Evolutionary conservation across 371 early-diverging fungal species (phyloP), one percentile per base, ranked within the genome.

Genomic region (Actinomucor elegans): DNA sequence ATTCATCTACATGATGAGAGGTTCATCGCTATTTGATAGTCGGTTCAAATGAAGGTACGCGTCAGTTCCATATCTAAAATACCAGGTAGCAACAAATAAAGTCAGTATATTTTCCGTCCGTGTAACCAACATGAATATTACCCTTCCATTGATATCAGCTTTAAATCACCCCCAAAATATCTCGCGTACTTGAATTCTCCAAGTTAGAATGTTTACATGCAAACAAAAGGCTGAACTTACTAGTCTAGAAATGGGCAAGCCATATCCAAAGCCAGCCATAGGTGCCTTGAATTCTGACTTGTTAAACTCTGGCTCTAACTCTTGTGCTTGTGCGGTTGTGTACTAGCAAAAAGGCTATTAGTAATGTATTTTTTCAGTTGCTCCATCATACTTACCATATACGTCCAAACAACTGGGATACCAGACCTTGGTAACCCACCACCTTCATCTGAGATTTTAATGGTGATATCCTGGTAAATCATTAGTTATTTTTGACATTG

Each of bases 261-360:
- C 98, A 66, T 98, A 98, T 21, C 98, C 98, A 73, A 94, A 96
- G 28, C 98, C 98, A 20, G 98, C 98, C 87, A 98, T 84, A 2
- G 98, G 98, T 9, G 98, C 98, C 66, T 91, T 88, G 63, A 95
- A 96, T 60, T 97, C 97, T 20, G 91, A 84, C 64, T 87, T 72
- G 64, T 80, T 86, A 55, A 83, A 88, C 14, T 84, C 89, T 10
- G 92, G 92, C 42, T 95, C 96, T 52, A 94, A 66, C 52, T 81
- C 75, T 48, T 94, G 96, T 46, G 90, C 81, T 59, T 90, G 83
- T n/a, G 97, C 98, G 0, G 98, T 98, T 2, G 98, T 97, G 59
- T 97, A 94, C 81, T 81, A 60, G 4, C n/a, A n/a, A n/a, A n/a
- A n/a, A n/a, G 92, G 92, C 42, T 95, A 95, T 52, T 94, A 66